Evolutionary conservation across 2,329 filamentous ascomycete genomes (phyloP), one percentile per base, ranked within the genome.

Genomic region (Penicillium sp.): DNA sequence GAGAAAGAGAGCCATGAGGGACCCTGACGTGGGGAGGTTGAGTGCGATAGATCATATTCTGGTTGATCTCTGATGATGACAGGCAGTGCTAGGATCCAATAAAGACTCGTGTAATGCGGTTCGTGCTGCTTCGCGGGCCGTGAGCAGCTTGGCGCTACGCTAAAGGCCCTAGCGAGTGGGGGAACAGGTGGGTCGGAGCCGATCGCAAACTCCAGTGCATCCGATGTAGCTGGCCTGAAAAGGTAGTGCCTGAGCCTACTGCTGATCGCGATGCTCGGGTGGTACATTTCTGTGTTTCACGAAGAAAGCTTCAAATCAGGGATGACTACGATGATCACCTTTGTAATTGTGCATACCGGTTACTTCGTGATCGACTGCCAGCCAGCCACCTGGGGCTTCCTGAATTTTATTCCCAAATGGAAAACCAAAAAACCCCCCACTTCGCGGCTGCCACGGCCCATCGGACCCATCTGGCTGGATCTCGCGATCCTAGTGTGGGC

Each of bases 151-250:
- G 49, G 44, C 42, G 34, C 10, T 13, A 21, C 21, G 47, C 55
- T 54, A 57, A 38, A 53, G 44, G 41, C 42, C 41, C 53, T 62
- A 57, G 57, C 47, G 6, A 49, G 54, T 57, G 61, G 58, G 47
- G 54, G 56, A 63, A 63, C 57, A n/a, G 55, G 61, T 64, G 61
- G 61, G 56, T 48, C 58, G 16, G 50, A 55, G 63, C 61, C 61
- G 36, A 49, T 50, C 18, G n/a, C 33, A 45, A 6, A 2, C 26
- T 29, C 23, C 12, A 29, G 18, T 34, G 43, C 16, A 36, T 31
- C 43, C 15, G n/a, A 33, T 9, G 33, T 36, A 36, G 33, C 33
- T 18, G 33, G 9, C 33, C 33, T 9, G 33, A 36, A 36, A 36
- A n/a, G n/a, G 34, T 21, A 21, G 9, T 21, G n/a, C 16, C 16